These are phyloP conservation scores for Colletotrichum echinochloae DNA, from an alignment of 2,329 filamentous ascomycete species.

Conservation along the genomic window DNA sequence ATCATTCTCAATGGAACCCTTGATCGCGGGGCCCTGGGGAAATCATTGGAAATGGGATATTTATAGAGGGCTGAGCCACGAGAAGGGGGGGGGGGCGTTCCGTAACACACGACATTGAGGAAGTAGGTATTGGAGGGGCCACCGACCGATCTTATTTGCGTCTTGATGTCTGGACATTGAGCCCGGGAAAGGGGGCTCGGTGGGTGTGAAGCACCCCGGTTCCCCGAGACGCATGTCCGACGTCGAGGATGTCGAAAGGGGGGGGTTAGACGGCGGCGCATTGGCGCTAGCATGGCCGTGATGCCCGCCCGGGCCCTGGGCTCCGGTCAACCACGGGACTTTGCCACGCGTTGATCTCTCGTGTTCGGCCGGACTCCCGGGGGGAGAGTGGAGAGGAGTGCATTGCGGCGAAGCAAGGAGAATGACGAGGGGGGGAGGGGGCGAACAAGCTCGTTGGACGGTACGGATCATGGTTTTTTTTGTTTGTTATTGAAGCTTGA, in stretches of 20 bases:
- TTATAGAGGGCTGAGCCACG: slow-evolving; percentile 40
- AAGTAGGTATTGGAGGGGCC: background rate
- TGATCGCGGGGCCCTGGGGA: slow-evolving; percentile 37
- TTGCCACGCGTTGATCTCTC: slow-evolving; percentile 40
- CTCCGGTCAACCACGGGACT: slow-evolving; percentile 34
- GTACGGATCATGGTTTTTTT: slow-evolving; percentile 27
- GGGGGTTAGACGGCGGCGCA: background rate
- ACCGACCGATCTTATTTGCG: slow-evolving; percentile 36
- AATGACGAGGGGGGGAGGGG: slow-evolving; percentile 2
- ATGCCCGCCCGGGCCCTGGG: slow-evolving; percentile 29
- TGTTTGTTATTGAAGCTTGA: slow-evolving; percentile 30
- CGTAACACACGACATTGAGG: background rate
- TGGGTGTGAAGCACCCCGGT: slow-evolving; percentile 21
- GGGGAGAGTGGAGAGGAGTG: background rate
- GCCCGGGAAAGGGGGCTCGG: slow-evolving; percentile 17
- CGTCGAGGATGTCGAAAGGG: slow-evolving; percentile 13
- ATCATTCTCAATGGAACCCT: slow-evolving; percentile 31
- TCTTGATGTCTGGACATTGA: background rate
- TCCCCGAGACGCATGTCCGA: slow-evolving; percentile 31
- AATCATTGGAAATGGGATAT: slow-evolving; percentile 37
- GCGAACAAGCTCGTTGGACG: slow-evolving; percentile 1
- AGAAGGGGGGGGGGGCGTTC: background rate
- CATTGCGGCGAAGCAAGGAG: slow-evolving; percentile 9
- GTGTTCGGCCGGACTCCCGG: slow-evolving; percentile 38
- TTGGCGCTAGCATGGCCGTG: slow-evolving; percentile 13